Evolutionary conservation across 768 basidiomycete genomes (phyloP).

Genomic region (Pleurotus cornucopiae): DNA sequence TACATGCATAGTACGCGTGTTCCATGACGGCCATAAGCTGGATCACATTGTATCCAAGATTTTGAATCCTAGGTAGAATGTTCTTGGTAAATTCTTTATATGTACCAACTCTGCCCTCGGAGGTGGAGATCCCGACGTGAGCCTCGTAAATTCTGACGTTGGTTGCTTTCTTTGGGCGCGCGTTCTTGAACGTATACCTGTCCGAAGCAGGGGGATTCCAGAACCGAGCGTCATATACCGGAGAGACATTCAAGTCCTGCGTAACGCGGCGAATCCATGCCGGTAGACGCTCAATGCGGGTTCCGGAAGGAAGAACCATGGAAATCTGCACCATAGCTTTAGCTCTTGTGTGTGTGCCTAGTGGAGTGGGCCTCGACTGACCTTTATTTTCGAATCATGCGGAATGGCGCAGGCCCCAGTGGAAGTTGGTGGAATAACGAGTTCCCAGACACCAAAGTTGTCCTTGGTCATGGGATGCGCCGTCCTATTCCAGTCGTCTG

Average conservation of each 20-base stretch:
- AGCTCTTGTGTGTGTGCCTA: neutral
- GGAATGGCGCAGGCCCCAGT: conserved; percentile 78
- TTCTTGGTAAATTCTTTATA: conserved; percentile 94
- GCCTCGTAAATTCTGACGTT: conserved; percentile 90
- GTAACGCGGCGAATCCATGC: conserved; percentile 96
- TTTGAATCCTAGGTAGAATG: conserved; percentile 81
- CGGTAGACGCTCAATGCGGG: conserved; percentile 87
- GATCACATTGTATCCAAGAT: conserved; percentile 93
- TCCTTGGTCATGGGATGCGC: conserved; percentile 86
- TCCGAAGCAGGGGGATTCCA: conserved; percentile 87
- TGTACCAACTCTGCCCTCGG: conserved; percentile 83
- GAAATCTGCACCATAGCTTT: conserved; percentile 62
- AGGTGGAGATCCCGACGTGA: conserved; percentile 94
- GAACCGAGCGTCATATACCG: conserved; percentile 94
- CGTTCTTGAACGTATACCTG: conserved; percentile 78
- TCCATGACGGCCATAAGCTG: conserved; percentile 99
- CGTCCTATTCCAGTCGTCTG: conserved; percentile 85
- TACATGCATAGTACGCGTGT: conserved; percentile 96
- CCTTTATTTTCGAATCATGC: conserved; percentile 96
- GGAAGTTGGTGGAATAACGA: conserved; percentile 62
- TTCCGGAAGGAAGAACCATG: conserved; percentile 75
- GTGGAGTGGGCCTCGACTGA: conserved; percentile 23
- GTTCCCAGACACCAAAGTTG: conserved; percentile 87
- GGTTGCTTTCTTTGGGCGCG: conserved; percentile 60
- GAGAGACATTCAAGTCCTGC: conserved; percentile 85